phyloP scores from a whole-genome alignment of 2,329 filamentous ascomycete genomes.

The Pestalotiopsis sp. region DNA sequence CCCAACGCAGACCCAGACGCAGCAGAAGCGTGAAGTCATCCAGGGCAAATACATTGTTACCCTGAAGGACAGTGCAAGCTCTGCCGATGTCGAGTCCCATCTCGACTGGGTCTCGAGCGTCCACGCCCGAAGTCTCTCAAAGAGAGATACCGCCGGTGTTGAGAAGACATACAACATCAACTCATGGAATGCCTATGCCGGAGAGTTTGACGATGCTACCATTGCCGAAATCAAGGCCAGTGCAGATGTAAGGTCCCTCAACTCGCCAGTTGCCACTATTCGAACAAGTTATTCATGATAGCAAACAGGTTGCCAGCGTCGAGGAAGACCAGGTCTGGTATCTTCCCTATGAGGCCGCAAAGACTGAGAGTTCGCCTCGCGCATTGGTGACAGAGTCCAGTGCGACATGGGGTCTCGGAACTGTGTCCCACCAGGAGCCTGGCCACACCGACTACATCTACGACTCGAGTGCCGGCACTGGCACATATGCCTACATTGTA shows the following conservation, averaged over 20 bases:
- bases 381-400: constrained; percentile 35
- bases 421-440: constrained; percentile 43
- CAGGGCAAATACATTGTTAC: constrained; percentile 35
- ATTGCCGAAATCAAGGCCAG: constrained; percentile 41
- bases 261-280: neutral
- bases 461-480: constrained; percentile 41
- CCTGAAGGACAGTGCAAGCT: constrained; percentile 31
- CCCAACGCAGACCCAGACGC: constrained; percentile 17
- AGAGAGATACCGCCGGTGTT: constrained; percentile 38
- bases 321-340: constrained; percentile 34
- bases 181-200: constrained; percentile 44
- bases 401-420: constrained; percentile 47
- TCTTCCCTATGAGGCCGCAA: constrained; percentile 26
- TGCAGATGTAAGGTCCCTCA: constrained; percentile 29
- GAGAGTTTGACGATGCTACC: constrained; percentile 45
- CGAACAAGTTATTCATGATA: constrained; percentile 14
- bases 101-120: constrained; percentile 37
- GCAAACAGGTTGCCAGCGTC: constrained; percentile 28
- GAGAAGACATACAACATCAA: constrained; percentile 45
- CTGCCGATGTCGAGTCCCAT: constrained; percentile 35
- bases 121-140: constrained; percentile 37
- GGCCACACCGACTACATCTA: constrained; percentile 43
- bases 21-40: constrained; percentile 27
- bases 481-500: constrained; percentile 51
- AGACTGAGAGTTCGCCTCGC: constrained; percentile 21